phyloP scores from a whole-genome alignment of 2,329 filamentous ascomycete species.

The Aspergillus quadrilineatus region DNA sequence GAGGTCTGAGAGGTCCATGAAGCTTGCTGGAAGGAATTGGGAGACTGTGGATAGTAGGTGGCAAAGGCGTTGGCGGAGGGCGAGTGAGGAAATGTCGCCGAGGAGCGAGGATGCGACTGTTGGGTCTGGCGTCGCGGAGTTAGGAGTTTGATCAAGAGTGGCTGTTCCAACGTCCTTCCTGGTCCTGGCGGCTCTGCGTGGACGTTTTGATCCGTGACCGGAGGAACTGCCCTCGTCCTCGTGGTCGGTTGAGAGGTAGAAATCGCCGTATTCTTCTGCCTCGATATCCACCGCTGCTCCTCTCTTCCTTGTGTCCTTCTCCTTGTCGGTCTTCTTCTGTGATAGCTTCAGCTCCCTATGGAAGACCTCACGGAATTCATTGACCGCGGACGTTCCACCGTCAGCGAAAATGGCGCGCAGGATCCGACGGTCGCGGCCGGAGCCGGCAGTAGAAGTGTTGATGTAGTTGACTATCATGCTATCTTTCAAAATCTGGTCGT shows the following conservation, averaged over 20 bases:
- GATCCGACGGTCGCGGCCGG: conserved; percentile 42
- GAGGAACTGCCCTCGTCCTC: conserved; percentile 35
- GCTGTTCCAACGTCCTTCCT: conserved; percentile 1
- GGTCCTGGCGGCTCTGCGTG: conserved; percentile 27
- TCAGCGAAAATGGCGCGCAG: conserved; percentile 50
- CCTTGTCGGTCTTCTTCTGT: conserved; percentile 10
- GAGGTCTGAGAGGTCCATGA: conserved; percentile 40
- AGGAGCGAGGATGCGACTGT: conserved; percentile 29
- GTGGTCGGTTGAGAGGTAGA: conserved; percentile 39
- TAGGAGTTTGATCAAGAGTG: conserved; percentile 11
- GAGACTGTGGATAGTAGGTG: conserved; percentile 44
- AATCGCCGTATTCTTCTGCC: conserved; percentile 46
- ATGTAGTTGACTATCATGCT: conserved; percentile 48
- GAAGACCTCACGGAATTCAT: conserved; percentile 48
- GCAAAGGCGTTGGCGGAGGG: conserved; percentile 47
- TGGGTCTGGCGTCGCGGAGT: conserved; percentile 8
- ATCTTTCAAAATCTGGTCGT: conserved; percentile 28
- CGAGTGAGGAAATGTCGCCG: conserved; percentile 41
- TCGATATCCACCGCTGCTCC: conserved; percentile 47
- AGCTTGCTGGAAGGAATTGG: conserved; percentile 32
- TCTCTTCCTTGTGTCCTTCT: conserved; percentile 39
- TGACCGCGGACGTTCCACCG: conserved; percentile 35
- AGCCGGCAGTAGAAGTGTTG: conserved; percentile 26
- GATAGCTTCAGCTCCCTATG: conserved; percentile 43
- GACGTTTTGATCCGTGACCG: conserved; percentile 34